phyloP scores from a whole-genome alignment of 192 early-diverging fungal species.

The Coemansia guatemalensis region DNA sequence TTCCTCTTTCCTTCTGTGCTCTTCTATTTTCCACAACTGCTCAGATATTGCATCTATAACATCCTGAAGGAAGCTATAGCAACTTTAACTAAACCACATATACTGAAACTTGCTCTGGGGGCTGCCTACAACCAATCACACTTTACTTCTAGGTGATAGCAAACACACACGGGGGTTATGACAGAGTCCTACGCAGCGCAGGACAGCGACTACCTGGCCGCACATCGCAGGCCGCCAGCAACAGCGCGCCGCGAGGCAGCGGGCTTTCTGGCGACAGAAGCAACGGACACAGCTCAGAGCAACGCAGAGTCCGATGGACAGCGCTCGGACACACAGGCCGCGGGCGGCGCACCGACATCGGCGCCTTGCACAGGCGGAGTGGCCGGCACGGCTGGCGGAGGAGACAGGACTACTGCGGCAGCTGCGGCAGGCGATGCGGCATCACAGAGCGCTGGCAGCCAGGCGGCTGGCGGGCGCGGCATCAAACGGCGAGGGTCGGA shows the following conservation, averaged over 20 bases:
- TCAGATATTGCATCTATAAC: too few species aligned
- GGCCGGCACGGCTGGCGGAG: too few species aligned
- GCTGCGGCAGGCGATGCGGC: not conserved
- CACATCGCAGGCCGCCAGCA: conserved; percentile 34
- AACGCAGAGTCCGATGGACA: not conserved
- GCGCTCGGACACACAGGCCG: too few species aligned
- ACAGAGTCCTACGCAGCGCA: conserved; percentile 49
- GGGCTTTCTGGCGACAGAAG: conserved; percentile 1
- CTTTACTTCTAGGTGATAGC: not conserved
- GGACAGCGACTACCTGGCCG: conserved; percentile 49
- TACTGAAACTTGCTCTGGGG: too few species aligned
- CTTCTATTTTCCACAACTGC: conserved; percentile 1
- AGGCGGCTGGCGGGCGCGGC: conserved; percentile 11
- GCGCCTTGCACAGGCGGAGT: too few species aligned
- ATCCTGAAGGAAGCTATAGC: too few species aligned
- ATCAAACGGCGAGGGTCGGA: conserved; percentile 52
- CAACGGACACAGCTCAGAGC: not conserved
- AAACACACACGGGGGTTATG: conserved; percentile 11
- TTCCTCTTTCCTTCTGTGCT: not conserved
- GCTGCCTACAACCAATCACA: not conserved
- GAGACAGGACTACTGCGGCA: not conserved
- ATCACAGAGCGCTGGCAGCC: not conserved
- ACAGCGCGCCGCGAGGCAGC: conserved; percentile 9
- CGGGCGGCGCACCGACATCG: too few species aligned
- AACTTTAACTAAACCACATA: too few species aligned